Conservation (phyloP, 257 asterid genomes). For the Solanum pennellii region DNA sequence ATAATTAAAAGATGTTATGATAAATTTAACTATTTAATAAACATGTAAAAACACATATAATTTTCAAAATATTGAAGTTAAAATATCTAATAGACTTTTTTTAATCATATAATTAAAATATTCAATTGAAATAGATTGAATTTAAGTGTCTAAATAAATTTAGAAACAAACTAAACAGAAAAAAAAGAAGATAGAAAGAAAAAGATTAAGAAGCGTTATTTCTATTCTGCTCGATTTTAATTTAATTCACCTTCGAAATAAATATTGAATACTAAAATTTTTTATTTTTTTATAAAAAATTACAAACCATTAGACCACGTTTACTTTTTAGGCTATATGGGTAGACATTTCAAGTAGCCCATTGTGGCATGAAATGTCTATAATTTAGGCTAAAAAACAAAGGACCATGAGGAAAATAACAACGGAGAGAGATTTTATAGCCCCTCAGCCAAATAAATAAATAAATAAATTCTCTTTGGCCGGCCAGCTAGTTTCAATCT, state of each 20-base stretch:
- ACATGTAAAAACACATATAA: neutral
- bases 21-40: neutral
- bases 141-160: neutral
- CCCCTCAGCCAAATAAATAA: neutral
- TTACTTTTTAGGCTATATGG: neutral
- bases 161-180: neutral
- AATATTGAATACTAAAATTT: fast-evolving
- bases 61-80: no score
- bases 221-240: fast-evolving
- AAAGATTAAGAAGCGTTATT: neutral
- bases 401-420: neutral
- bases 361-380: neutral
- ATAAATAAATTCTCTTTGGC: neutral
- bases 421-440: neutral
- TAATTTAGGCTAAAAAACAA: neutral
- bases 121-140: neutral
- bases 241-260: no score
- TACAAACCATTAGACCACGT: neutral
- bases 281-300: no score
- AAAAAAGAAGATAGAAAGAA: no score
- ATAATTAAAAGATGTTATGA: neutral
- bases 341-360: neutral
- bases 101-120: neutral
- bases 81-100: neutral
- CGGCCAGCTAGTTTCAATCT: neutral